Percentiles rank a stretch among this genome's conserved stretches.
Evolutionary conservation across 805 yeast species (phyloP).

Genomic region (Cyberlindnera japonica): DNA sequence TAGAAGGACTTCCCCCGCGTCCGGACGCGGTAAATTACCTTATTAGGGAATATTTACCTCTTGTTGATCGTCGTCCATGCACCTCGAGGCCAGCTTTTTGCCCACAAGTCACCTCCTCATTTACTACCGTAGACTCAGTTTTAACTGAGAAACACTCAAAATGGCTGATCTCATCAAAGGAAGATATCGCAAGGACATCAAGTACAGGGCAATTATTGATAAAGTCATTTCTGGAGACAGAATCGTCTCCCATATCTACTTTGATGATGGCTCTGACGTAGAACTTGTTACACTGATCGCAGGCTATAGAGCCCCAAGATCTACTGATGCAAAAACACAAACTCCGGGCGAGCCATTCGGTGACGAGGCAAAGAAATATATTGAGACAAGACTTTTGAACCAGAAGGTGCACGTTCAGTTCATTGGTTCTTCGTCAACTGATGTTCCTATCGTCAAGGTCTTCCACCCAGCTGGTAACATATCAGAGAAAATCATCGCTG

Average conservation of each 20-base stretch:
- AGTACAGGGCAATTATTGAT: slow-evolving; percentile 56
- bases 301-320: slow-evolving; percentile 70
- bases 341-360: slow-evolving; percentile 55
- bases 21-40: too few relatives aligned
- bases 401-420: slow-evolving; percentile 54
- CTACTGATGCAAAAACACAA: slow-evolving; percentile 40
- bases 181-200: slow-evolving; percentile 26
- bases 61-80: too few relatives aligned
- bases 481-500: slow-evolving; percentile 59
- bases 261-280: slow-evolving; percentile 48
- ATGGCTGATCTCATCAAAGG: slow-evolving; percentile 24
- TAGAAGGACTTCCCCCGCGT: too few relatives aligned
- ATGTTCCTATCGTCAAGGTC: slow-evolving; percentile 55
- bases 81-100: too few relatives aligned
- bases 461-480: slow-evolving; percentile 77
- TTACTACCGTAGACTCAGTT: too few relatives aligned
- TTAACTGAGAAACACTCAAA: neutral
- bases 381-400: slow-evolving; percentile 60
- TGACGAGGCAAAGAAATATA: slow-evolving; percentile 60
- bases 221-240: slow-evolving; percentile 78
- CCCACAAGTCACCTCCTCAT: too few relatives aligned
- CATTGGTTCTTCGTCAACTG: slow-evolving; percentile 59
- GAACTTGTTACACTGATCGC: slow-evolving; percentile 63
- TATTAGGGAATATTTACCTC: too few relatives aligned
- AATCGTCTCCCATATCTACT: slow-evolving; percentile 53